Evolutionary conservation across 1,139 yeast genomes (phyloP).

Genomic region (Spencermartinsiella ligniputridi): DNA sequence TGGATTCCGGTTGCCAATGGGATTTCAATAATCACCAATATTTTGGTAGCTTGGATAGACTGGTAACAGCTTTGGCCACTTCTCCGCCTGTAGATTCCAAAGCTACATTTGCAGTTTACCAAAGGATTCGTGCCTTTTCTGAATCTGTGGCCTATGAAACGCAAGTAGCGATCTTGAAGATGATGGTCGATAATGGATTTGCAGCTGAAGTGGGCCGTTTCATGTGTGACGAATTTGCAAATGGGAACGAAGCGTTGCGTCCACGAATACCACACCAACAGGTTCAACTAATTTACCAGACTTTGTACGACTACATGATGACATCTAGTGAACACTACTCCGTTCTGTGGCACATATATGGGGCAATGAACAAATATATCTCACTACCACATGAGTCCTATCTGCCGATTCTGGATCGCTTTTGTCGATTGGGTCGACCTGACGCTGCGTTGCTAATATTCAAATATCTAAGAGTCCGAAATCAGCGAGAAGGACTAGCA

Average conservation of each 20-base stretch:
- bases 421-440: slow-evolving; percentile 54
- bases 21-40: slow-evolving; percentile 33
- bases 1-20: slow-evolving; percentile 44
- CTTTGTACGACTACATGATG: slow-evolving; percentile 46
- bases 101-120: slow-evolving; percentile 29
- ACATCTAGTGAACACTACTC: slow-evolving; percentile 42
- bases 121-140: slow-evolving; percentile 37
- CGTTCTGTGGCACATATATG: slow-evolving; percentile 62
- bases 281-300: slow-evolving; percentile 39
- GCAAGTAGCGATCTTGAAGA: slow-evolving; percentile 43
- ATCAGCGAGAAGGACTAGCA: slow-evolving; percentile 54
- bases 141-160: slow-evolving; percentile 41
- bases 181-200: slow-evolving; percentile 46
- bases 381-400: slow-evolving; percentile 57
- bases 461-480: slow-evolving; percentile 54
- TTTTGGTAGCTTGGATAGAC: slow-evolving; percentile 31
- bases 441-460: slow-evolving; percentile 64
- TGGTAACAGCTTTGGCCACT: slow-evolving; percentile 30
- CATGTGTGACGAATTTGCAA: slow-evolving; percentile 52
- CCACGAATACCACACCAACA: slow-evolving; percentile 27
- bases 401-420: slow-evolving; percentile 56
- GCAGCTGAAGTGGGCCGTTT: slow-evolving; percentile 51
- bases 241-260: slow-evolving; percentile 31
- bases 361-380: slow-evolving; percentile 55
- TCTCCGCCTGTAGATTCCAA: slow-evolving; percentile 28